Evolutionary conservation across 495 filamentous ascomycete species (phyloP).

Genomic region (Tuber microsphaerosporum): DNA sequence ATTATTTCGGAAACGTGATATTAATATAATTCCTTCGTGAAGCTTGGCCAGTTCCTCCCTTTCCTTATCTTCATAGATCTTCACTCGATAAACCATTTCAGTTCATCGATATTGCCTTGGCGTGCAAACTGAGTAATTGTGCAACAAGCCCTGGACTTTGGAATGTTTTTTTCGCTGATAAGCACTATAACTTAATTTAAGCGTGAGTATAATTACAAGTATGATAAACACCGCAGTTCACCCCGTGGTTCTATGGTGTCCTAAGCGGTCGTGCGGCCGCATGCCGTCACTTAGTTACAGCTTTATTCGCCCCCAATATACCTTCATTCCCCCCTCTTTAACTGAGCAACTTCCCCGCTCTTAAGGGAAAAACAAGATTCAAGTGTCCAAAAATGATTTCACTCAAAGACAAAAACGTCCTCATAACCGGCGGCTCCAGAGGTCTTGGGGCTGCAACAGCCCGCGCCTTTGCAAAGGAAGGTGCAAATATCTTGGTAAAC

Average conservation of each 20-base stretch:
- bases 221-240: background rate
- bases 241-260: background rate
- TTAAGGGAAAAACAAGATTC: background rate
- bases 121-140: too few relatives aligned
- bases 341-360: background rate
- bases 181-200: too few relatives aligned
- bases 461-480: conserved; percentile 57
- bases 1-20: too few relatives aligned
- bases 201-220: too few relatives aligned
- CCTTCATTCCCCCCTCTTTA: background rate
- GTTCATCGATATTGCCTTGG: too few relatives aligned
- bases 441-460: conserved; percentile 59
- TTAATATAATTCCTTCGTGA: too few relatives aligned
- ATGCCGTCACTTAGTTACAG: background rate
- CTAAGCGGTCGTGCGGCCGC: too few relatives aligned
- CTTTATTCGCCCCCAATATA: background rate
- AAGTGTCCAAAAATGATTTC: background rate
- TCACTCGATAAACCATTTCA: too few relatives aligned
- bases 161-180: too few relatives aligned
- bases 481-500: conserved; percentile 63
- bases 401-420: conserved; percentile 55
- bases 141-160: too few relatives aligned
- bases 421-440: conserved; percentile 63
- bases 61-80: too few relatives aligned
- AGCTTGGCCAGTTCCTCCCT: too few relatives aligned